Conservation (phyloP, 2,329 filamentous ascomycete species). For the Penicillium sp. region DNA sequence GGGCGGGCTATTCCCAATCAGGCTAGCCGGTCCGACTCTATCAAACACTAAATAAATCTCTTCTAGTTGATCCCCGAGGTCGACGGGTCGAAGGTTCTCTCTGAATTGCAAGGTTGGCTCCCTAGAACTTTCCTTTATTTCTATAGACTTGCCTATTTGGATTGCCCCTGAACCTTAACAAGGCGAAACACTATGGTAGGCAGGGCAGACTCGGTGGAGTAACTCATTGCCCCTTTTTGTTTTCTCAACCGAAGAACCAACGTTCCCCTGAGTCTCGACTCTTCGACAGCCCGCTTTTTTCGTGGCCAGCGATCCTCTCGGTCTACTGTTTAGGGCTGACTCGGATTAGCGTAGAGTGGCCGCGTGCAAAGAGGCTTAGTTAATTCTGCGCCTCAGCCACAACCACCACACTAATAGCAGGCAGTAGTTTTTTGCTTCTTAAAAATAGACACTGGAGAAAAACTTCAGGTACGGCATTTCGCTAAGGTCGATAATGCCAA, state of each 20-base stretch:
- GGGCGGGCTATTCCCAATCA: background rate
- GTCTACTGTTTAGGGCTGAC: conserved; percentile 12
- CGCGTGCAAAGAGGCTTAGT: conserved; percentile 15
- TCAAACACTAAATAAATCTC: background rate
- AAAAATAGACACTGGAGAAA: conserved; percentile 1
- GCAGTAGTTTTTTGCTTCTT: background rate
- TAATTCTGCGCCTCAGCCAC: conserved; percentile 2
- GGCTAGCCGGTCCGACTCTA: background rate
- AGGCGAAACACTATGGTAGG: background rate
- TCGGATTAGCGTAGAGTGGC: background rate
- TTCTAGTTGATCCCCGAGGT: background rate
- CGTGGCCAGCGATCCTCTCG: conserved; percentile 7
- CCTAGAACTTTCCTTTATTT: background rate
- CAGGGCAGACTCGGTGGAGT: conserved; percentile 1
- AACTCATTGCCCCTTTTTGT: background rate
- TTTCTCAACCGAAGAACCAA: background rate
- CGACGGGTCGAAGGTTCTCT: too few relatives aligned
- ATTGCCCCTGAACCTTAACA: conserved; percentile 1
- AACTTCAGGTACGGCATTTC: background rate
- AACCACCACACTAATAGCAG: background rate
- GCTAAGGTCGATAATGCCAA: background rate
- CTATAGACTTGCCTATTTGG: background rate
- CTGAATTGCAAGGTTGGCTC: background rate
- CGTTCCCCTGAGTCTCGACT: background rate
- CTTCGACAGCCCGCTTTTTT: conserved; percentile 1